Percentiles rank a stretch among this genome's conserved stretches.
Evolutionary conservation across 129 eudicot species (phyloP).

Genomic region (Pseudognaphalium luteoalbum): DNA sequence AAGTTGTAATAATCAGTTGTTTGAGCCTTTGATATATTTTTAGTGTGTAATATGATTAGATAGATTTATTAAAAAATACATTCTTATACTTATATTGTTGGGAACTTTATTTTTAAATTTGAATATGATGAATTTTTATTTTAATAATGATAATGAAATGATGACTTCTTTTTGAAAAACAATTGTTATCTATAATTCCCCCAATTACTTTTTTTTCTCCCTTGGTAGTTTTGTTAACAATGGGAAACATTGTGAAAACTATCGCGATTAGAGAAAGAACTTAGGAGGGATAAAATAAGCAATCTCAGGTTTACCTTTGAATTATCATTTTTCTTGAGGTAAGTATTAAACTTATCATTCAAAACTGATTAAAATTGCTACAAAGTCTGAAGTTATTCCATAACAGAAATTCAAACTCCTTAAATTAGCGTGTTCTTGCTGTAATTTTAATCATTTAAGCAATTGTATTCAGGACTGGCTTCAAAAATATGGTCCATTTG

Average conservation of each 20-base stretch:
- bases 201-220: too few species aligned
- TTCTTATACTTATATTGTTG: not conserved
- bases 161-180: too few species aligned
- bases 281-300: not conserved
- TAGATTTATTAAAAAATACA: not conserved
- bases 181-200: too few species aligned
- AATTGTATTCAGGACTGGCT: constrained; percentile 81
- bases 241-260: not conserved
- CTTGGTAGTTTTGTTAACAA: not conserved
- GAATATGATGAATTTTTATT: too few species aligned
- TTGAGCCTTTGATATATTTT: not conserved
- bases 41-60: not conserved
- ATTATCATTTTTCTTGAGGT: not conserved
- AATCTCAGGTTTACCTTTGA: not conserved
- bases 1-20: not conserved
- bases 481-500: constrained; percentile 84
- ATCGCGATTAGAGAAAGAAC: not conserved
- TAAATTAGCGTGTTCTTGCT: not conserved
- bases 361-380: not conserved
- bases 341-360: not conserved
- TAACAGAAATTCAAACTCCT: not conserved
- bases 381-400: not conserved
- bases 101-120: too few species aligned
- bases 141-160: too few species aligned
- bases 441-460: constrained; percentile 14